A percentile compares a stretch with the other conserved stretches of the same genome.
phyloP scores from a whole-genome alignment of 2,329 filamentous ascomycete species.

The Aspergillus tubingensis region DNA sequence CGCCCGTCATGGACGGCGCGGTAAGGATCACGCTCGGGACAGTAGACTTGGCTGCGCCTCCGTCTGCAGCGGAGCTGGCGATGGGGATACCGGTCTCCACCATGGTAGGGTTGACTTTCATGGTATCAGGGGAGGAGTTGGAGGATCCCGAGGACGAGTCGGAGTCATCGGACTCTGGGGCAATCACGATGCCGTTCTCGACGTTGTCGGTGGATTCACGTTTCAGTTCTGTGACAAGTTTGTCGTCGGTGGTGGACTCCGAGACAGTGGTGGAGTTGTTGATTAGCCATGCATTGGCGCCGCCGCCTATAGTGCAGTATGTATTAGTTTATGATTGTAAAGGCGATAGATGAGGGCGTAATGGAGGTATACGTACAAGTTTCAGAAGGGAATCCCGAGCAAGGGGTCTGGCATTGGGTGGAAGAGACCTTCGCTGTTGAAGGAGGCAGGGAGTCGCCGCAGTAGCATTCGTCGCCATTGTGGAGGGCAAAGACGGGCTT shows the following conservation, averaged over 20 bases:
- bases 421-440: constrained; percentile 19
- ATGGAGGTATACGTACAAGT: constrained; percentile 22
- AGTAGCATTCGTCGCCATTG: constrained; percentile 24
- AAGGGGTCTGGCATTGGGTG: constrained; percentile 23
- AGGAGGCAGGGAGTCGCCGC: constrained; percentile 23
- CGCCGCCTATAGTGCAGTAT: constrained; percentile 8
- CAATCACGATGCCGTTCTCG: constrained; percentile 7
- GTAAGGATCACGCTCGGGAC: background rate
- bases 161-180: constrained; percentile 14
- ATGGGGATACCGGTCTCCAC: constrained; percentile 17
- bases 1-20: background rate
- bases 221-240: background rate
- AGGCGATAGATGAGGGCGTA: background rate
- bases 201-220: background rate
- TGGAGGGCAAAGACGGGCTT: constrained; percentile 23
- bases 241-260: background rate
- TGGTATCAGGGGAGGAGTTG: constrained; percentile 12
- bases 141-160: constrained; percentile 11
- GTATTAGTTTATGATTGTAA: background rate
- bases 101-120: constrained; percentile 18
- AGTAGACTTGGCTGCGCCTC: background rate
- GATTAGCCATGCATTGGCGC: constrained; percentile 20
- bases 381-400: constrained; percentile 23
- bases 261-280: constrained; percentile 6
- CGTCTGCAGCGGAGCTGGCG: background rate